Conservation (phyloP, 139 green algal genomes). For the Nannochloris sp. region DNA sequence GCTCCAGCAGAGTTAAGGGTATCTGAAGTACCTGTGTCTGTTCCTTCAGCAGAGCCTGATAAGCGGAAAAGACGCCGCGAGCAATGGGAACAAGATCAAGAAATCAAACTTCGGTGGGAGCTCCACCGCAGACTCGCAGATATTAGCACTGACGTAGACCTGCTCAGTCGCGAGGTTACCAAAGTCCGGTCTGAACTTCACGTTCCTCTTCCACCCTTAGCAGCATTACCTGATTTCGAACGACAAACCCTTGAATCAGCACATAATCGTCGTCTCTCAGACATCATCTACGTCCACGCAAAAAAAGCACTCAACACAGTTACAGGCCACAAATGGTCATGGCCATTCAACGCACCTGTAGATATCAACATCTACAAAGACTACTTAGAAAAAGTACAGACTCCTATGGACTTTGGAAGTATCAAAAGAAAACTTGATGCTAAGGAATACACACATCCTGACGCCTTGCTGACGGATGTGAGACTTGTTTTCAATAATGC, state of each 20-base stretch:
- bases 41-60: slow-evolving; percentile 3
- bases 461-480: slow-evolving; percentile 35
- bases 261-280: slow-evolving; percentile 6
- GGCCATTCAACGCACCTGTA: slow-evolving; percentile 76
- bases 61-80: slow-evolving; percentile 12
- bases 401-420: slow-evolving; percentile 74
- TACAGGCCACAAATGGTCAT: slow-evolving; percentile 58
- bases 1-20: neutral
- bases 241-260: neutral
- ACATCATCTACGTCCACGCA: slow-evolving; percentile 30
- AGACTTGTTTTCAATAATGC: slow-evolving; percentile 76
- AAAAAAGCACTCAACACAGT: slow-evolving; percentile 20
- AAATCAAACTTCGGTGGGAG: slow-evolving; percentile 19
- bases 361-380: slow-evolving; percentile 60
- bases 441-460: slow-evolving; percentile 52
- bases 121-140: slow-evolving; percentile 27
- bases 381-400: slow-evolving; percentile 55
- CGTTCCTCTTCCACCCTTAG: slow-evolving; percentile 5
- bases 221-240: slow-evolving; percentile 11
- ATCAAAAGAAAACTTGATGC: slow-evolving; percentile 36
- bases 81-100: slow-evolving; percentile 7
- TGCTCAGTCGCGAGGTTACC: slow-evolving; percentile 32
- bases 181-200: slow-evolving; percentile 10
- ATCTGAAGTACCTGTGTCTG: neutral
- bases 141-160: slow-evolving; percentile 35